Conservation (phyloP, 805 yeast genomes). For the Pichia manshurica region DNA sequence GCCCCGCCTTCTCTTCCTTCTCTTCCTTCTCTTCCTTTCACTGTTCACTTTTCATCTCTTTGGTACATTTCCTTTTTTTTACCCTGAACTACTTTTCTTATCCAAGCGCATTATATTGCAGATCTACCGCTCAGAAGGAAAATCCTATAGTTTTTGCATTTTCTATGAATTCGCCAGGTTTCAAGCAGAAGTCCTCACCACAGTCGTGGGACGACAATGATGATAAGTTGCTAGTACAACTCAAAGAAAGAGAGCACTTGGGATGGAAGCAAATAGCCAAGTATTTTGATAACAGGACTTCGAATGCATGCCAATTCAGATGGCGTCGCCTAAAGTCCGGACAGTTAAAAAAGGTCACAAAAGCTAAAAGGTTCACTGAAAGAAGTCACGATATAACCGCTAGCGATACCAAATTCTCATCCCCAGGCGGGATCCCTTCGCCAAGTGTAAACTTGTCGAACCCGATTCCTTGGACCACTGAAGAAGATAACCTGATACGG, state of each 20-base stretch:
- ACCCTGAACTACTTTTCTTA: background rate
- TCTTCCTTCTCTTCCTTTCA: background rate
- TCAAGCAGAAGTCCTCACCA: constrained; percentile 12
- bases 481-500: constrained; percentile 65
- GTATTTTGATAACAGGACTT: constrained; percentile 73
- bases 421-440: too few species aligned
- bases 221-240: constrained; percentile 61
- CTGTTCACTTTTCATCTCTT: background rate
- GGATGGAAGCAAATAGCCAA: constrained; percentile 89
- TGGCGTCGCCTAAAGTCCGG: constrained; percentile 61
- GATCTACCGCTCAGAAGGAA: too few species aligned
- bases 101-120: too few species aligned
- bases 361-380: background rate
- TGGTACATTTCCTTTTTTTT: too few species aligned
- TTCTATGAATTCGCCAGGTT: background rate
- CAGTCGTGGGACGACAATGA: constrained; percentile 74
- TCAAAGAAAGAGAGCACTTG: constrained; percentile 74
- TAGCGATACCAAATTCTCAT: too few species aligned
- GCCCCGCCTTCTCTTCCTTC: background rate
- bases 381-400: too few species aligned
- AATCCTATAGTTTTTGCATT: too few species aligned
- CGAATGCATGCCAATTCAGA: constrained; percentile 85
- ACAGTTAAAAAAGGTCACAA: constrained; percentile 7
- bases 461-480: constrained; percentile 49
- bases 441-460: too few species aligned